Base-by-base conservation (phyloP, 2,329 filamentous ascomycete species). In the Pseudopyrenochaeta lycopersici region DNA sequence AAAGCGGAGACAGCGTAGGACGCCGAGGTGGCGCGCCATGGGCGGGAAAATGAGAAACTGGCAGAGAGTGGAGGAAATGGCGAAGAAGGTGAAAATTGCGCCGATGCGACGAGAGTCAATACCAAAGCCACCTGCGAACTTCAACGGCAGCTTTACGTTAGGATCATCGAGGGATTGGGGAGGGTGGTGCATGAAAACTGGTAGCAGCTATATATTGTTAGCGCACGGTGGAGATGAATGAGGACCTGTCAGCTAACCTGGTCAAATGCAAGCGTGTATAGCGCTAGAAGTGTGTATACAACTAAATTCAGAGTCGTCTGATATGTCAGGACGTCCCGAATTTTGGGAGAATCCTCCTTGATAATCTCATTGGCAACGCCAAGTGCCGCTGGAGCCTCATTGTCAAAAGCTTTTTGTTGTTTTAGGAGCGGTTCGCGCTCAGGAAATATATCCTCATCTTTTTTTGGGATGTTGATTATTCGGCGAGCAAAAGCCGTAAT, bases 31-130 rank as follows among this genome's bases (percentile, higher is more conserved):
- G 29, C 85, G 82, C 41, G 92, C 92, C 1, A 94, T 77, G 0
- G 85, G 81, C 0, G 94, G 92, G 72, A 97, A 97, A 49, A 96
- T 69, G 45, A 95, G 79, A 73, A 99, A 96, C 73, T 98, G 95
- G 40, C 92, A 85, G 15, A 95, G 63, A 67, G 93, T 91, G 62
- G 91, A 92, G 9, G 87, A 81, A 46, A 96, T 80, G 17, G 92
- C 92, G 72, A 94, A 96, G 4, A 91, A 68, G 1, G 91, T 95
- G 74, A 96, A 97, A 54, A 97, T 87, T 30, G 90, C 84, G 10
- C 94, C 94, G 60, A 98, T 97, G 43, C 85, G 82, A 53, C 87
- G 85, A 1, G 90, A 89, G 42, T 85, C 81, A 38, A 88, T 80
- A 1, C 92, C 92, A 68, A 96, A 96, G 0, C 92, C 92, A 32